Conservation (phyloP, 1,284 basidiomycete genomes). For the Anthracocystis walkeri region DNA sequence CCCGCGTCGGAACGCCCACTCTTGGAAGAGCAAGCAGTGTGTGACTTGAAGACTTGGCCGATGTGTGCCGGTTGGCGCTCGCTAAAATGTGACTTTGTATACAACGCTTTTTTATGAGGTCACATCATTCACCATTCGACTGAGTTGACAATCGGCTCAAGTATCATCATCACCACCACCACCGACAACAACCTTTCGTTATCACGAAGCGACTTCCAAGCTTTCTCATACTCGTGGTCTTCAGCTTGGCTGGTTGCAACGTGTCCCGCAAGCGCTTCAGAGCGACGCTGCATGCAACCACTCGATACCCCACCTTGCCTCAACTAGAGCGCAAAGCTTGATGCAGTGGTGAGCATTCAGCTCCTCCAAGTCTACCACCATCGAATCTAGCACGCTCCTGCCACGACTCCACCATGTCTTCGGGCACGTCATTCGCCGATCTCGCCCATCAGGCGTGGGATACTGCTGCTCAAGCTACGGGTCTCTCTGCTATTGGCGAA, state of each 20-base stretch:
- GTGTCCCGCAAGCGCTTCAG: not conserved
- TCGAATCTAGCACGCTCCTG: not conserved
- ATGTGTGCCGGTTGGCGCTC: too few relatives aligned
- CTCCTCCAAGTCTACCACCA: not conserved
- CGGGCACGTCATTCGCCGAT: slow-evolving; percentile 55
- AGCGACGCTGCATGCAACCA: too few relatives aligned
- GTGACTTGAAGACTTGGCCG: too few relatives aligned
- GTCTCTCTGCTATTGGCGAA: slow-evolving; percentile 25
- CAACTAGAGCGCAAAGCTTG: not conserved
- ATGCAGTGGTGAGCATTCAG: not conserved
- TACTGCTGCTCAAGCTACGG: slow-evolving; percentile 29
- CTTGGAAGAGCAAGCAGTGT: too few relatives aligned
- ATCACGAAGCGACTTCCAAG: too few relatives aligned
- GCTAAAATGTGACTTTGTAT: too few relatives aligned
- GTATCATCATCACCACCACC: too few relatives aligned
- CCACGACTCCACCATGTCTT: slow-evolving; percentile 22
- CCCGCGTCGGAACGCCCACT: too few relatives aligned
- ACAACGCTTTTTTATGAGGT: too few relatives aligned
- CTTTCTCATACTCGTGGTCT: not conserved
- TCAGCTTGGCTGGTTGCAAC: not conserved
- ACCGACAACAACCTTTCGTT: too few relatives aligned
- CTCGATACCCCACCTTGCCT: not conserved
- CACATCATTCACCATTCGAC: too few relatives aligned
- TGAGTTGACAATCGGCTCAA: too few relatives aligned
- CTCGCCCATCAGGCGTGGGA: slow-evolving; percentile 54